phyloP scores from a whole-genome alignment of 345 rosid genomes.

The Corymbia maculata region DNA sequence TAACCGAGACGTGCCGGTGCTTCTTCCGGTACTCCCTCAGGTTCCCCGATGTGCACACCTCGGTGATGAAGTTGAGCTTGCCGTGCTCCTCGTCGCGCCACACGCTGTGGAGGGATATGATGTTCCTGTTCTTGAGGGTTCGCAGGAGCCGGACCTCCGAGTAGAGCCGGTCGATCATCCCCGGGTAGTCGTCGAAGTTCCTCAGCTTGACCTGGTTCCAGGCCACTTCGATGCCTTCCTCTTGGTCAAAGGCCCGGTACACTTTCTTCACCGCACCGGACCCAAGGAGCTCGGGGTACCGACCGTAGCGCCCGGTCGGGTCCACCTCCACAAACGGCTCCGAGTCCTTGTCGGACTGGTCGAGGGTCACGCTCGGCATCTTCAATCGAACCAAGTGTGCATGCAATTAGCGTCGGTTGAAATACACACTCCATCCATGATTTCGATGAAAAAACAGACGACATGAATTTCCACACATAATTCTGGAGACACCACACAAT shows the following conservation, averaged over 20 bases:
- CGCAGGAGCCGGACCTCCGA: slow-evolving; percentile 60
- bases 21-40: slow-evolving; percentile 75
- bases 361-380: slow-evolving; percentile 44
- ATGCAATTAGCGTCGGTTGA: background rate
- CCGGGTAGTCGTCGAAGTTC: slow-evolving; percentile 36
- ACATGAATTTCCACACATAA: background rate
- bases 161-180: slow-evolving; percentile 61
- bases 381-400: background rate
- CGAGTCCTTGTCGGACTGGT: slow-evolving; percentile 32
- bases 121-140: slow-evolving; percentile 39
- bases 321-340: slow-evolving; percentile 70
- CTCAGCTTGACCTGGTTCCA: slow-evolving; percentile 86
- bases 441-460: background rate
- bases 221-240: slow-evolving; percentile 88
- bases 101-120: slow-evolving; percentile 45
- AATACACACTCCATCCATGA: background rate
- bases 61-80: slow-evolving; percentile 79
- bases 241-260: slow-evolving; percentile 85
- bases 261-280: slow-evolving; percentile 73
- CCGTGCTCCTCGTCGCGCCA: slow-evolving; percentile 47
- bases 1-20: slow-evolving; percentile 69
- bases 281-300: slow-evolving; percentile 59
- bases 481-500: background rate
- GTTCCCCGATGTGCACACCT: slow-evolving; percentile 87
- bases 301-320: slow-evolving; percentile 74